Conservation (phyloP, 495 filamentous ascomycete genomes). For the Penicillium mononematosum region DNA sequence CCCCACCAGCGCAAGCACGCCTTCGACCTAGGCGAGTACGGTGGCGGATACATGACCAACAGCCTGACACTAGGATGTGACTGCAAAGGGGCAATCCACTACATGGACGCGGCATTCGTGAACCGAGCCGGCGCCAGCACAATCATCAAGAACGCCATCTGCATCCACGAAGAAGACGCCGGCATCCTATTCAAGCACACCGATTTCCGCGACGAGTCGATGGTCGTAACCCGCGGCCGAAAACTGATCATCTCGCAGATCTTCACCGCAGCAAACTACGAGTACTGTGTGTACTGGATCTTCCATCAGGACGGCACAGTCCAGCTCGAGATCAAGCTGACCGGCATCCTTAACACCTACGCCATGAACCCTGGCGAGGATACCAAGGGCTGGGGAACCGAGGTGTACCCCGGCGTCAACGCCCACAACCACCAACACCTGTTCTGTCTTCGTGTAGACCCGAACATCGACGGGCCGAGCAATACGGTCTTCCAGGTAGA, state of each 20-base stretch:
- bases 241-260: conserved; percentile 90
- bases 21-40: conserved; percentile 92
- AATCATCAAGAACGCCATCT: conserved; percentile 93
- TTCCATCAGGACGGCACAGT: conserved; percentile 94
- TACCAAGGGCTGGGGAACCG: conserved; percentile 85
- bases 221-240: conserved; percentile 81
- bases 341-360: conserved; percentile 94
- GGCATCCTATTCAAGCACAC: conserved; percentile 96
- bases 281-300: conserved; percentile 93
- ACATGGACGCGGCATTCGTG: conserved; percentile 80
- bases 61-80: conserved; percentile 85
- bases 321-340: conserved; percentile 92
- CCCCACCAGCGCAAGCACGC: conserved; percentile 94
- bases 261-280: conserved; percentile 97
- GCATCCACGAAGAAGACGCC: conserved; percentile 93
- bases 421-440: conserved; percentile 89
- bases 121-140: conserved; percentile 73
- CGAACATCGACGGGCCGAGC: conserved; percentile 81
- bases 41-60: conserved; percentile 95
- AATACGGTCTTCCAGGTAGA: conserved; percentile 89
- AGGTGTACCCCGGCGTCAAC: conserved; percentile 86
- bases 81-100: conserved; percentile 94
- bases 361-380: conserved; percentile 81
- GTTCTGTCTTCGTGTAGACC: conserved; percentile 88
- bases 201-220: conserved; percentile 88